Conservation (phyloP, 2,329 filamentous ascomycete genomes). For the Ascochyta viciae-villosae region DNA sequence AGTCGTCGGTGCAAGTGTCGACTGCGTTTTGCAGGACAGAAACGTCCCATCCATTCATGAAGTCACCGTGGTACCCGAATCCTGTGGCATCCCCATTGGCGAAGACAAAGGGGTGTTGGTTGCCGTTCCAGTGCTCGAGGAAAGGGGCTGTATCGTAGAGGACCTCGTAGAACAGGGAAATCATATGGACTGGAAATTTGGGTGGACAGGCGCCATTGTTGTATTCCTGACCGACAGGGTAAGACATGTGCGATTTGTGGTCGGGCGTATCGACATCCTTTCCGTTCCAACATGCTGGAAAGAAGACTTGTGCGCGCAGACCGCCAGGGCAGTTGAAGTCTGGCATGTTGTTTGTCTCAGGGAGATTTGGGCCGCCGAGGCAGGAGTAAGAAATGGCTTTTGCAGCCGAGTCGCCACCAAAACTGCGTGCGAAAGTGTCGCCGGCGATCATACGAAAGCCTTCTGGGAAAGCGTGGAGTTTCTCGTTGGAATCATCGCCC, state of each 20-base stretch:
- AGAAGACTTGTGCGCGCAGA: slow-evolving; percentile 72
- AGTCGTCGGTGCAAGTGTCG: slow-evolving; percentile 65
- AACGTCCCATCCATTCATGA: slow-evolving; percentile 74
- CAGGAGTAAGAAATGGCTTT: slow-evolving; percentile 66
- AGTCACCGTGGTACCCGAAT: slow-evolving; percentile 74
- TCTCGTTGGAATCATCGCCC: slow-evolving; percentile 63
- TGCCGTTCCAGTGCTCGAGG: slow-evolving; percentile 53
- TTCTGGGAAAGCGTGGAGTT: slow-evolving; percentile 72
- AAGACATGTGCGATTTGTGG: slow-evolving; percentile 69
- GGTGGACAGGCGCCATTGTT: slow-evolving; percentile 62
- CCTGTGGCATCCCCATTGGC: slow-evolving; percentile 74
- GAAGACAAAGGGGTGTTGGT: slow-evolving; percentile 63
- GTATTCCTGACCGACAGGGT: slow-evolving; percentile 56
- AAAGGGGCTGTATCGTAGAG: slow-evolving; percentile 61
- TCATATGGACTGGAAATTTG: slow-evolving; percentile 61
- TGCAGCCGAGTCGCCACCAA: slow-evolving; percentile 52
- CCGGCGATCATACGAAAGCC: slow-evolving; percentile 77
- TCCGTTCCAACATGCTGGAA: slow-evolving; percentile 78
- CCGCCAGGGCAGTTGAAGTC: slow-evolving; percentile 68
- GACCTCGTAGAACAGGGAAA: slow-evolving; percentile 66
- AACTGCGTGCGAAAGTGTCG: slow-evolving; percentile 65
- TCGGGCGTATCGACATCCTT: slow-evolving; percentile 62
- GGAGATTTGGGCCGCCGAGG: slow-evolving; percentile 51
- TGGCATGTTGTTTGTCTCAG: slow-evolving; percentile 67
- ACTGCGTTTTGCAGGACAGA: slow-evolving; percentile 70